Evolutionary conservation across 352 stramenopile genomes (phyloP), one percentile per base, ranked within the genome.

Genomic region (Lagenidium sp.): DNA sequence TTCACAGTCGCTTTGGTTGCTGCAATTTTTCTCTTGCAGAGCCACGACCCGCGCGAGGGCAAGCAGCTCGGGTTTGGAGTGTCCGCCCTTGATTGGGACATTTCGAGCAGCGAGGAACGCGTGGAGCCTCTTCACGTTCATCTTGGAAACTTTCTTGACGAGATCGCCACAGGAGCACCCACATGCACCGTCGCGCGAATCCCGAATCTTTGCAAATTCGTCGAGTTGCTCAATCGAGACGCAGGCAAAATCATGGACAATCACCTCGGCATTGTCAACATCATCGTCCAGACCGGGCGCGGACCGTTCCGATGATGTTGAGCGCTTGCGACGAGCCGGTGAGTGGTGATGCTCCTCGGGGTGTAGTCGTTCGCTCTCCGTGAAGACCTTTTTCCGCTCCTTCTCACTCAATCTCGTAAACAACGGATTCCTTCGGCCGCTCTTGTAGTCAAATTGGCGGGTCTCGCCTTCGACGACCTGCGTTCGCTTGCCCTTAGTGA

Each of bases 111-210:
- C 57, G 12, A 93, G 55, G 41, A 89, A 93, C 4, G 43, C 47
- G 24, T 75, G 68, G 20, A 93, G 60, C 39, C 85, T 85, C 48
- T 89, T 89, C 6, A 84, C 63, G 38, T 85, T 85, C 80, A 93
- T 92, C 53, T 88, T 88, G 50, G 48, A 43, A 32, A 92, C 80
- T 37, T 88, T 89, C 51, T 85, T 85, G 28, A 88, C 63, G 37
- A 93, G 46, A 15, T 93, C 77, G 32, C 80, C 80, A 29, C 80
- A 93, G 39, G 72, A 87, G 45, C 80, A 93, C 25, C 80, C 80
- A 36, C 80, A 93, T 4, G 59, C 55, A 4, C 50, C 77, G 25
- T 88, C 79, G 11, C 80, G 72, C 20, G 80, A 93, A 57, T 86
- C 76, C 22, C 80, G 80, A 36, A 93, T 93, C 45, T 68, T 65